Evolutionary conservation across 2,329 filamentous ascomycete genomes (phyloP).

Genomic region (Phialophora macrospora): DNA sequence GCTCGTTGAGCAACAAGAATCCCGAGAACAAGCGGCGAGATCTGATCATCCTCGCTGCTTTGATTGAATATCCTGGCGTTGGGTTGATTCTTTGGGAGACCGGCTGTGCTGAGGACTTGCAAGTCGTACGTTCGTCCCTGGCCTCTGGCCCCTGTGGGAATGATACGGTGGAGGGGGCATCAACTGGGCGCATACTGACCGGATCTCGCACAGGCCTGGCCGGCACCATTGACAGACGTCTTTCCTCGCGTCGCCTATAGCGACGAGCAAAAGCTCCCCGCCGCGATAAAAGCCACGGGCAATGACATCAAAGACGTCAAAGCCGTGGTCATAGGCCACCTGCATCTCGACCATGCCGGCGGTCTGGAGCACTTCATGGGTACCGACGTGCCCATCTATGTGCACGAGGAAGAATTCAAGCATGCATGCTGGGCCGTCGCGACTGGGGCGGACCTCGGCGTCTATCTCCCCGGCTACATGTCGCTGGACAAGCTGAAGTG

Average conservation of each 20-base stretch:
- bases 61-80: conserved; percentile 53
- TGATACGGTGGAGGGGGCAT: not conserved
- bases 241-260: conserved; percentile 47
- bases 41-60: conserved; percentile 49
- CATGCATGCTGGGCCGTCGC: conserved; percentile 53
- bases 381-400: conserved; percentile 53
- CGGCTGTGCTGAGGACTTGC: conserved; percentile 50
- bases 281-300: conserved; percentile 47
- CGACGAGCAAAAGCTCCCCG: conserved; percentile 44
- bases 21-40: conserved; percentile 51
- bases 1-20: conserved; percentile 44
- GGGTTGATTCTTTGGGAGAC: conserved; percentile 56
- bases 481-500: conserved; percentile 48
- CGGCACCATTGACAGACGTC: conserved; percentile 46
- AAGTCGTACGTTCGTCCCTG: conserved; percentile 23
- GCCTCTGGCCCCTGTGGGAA: not conserved
- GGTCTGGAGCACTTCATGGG: conserved; percentile 53
- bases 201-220: conserved; percentile 42
- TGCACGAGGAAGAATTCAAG: conserved; percentile 56
- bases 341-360: conserved; percentile 57
- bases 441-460: conserved; percentile 49
- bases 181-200: not conserved
- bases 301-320: conserved; percentile 55
- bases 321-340: conserved; percentile 53
- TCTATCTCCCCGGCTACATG: conserved; percentile 49